Base-by-base conservation (phyloP, 441 rosid species). In the Adansonia rubrostipa region DNA sequence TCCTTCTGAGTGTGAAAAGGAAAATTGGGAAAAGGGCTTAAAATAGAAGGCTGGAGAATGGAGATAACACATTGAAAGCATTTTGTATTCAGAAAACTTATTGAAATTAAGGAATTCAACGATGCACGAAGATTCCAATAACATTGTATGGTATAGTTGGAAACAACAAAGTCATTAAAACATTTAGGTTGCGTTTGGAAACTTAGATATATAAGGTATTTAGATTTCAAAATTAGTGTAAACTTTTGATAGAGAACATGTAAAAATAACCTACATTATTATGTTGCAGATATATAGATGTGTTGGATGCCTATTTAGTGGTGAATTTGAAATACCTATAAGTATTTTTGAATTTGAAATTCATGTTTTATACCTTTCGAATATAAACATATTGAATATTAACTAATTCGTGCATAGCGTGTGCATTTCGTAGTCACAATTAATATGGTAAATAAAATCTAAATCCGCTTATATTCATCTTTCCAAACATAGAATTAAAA, bases 51-150 rank as follows among this genome's bases (percentile, higher is more conserved):
- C 5, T 11, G 57, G 40, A 14, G 45, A 2, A 1, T 5, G 19
- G 17, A 14, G 44, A 6, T 33, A 53, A 53, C 9, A 47, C 36
- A 19, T 19, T 6, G 57, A 42, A 48, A 69, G 20, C 42, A 45
- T 56, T 73, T 73, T 36, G 19, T 57, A 10, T 73, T 40, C 76
- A 56, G 65, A 73, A 56, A 73, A n/a, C 13, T 61, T 15, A 58
- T 9, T 73, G 14, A 20, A 44, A 20, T 28, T 19, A 75, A 64
- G 50, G 70, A 48, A 69, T 69, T 51, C 15, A 69, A 53, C 13
- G 40, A 74, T 9, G 75, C n/a, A 61, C n/a, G 33, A 53, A 71
- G 61, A 33, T 28, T 33, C 47, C 11, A 53, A 8, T 8, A 33
- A 51, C 45, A 53, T 53, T 24, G 22, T 6, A 24, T 15, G 44